These are phyloP conservation scores for Phytophthora pini DNA, from an alignment of 352 stramenopile genomes.

Conservation along the genomic window DNA sequence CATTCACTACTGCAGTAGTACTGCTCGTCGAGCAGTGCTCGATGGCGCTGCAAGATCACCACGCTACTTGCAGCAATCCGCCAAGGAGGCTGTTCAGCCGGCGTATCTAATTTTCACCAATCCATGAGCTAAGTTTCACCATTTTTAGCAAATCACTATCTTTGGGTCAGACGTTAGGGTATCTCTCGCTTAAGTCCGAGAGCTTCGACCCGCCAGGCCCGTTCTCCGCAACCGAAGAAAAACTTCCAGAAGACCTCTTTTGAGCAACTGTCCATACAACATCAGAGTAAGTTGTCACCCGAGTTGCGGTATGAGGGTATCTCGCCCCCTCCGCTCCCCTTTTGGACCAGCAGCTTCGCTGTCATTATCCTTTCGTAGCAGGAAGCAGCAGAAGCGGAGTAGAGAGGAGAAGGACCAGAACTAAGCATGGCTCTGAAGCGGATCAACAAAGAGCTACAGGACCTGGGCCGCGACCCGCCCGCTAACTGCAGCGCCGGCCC, in stretches of 20 bases:
- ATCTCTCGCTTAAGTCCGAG: conserved; percentile 20
- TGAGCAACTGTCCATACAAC: conserved; percentile 25
- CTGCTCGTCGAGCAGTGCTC: no score
- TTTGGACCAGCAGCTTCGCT: conserved; percentile 6
- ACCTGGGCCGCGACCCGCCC: conserved; percentile 95
- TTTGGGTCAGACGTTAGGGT: conserved; percentile 1
- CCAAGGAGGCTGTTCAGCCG: not conserved
- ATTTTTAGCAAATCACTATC: conserved; percentile 28
- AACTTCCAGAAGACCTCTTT: conserved; percentile 50
- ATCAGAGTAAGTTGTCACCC: not conserved
- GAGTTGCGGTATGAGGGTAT: conserved; percentile 24
- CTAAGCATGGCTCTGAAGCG: conserved; percentile 91
- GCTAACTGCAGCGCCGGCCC: conserved; percentile 98
- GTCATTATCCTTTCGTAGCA: conserved; percentile 54
- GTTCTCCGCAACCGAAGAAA: conserved; percentile 39
- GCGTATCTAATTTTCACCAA: conserved; percentile 18
- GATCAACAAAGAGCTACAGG: conserved; percentile 97
- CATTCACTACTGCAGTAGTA: not conserved
- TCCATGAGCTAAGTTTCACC: not conserved
- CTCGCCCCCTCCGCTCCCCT: conserved; percentile 23
- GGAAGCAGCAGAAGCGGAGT: conserved; percentile 41
- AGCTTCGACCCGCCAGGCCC: conserved; percentile 22
- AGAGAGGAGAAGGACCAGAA: conserved; percentile 14
- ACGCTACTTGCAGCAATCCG: no score
- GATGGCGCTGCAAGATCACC: conserved; percentile 1